These are phyloP conservation scores for Thalassiosira delicatula DNA, from an alignment of 352 stramenopile genomes.

Conservation along the genomic window DNA sequence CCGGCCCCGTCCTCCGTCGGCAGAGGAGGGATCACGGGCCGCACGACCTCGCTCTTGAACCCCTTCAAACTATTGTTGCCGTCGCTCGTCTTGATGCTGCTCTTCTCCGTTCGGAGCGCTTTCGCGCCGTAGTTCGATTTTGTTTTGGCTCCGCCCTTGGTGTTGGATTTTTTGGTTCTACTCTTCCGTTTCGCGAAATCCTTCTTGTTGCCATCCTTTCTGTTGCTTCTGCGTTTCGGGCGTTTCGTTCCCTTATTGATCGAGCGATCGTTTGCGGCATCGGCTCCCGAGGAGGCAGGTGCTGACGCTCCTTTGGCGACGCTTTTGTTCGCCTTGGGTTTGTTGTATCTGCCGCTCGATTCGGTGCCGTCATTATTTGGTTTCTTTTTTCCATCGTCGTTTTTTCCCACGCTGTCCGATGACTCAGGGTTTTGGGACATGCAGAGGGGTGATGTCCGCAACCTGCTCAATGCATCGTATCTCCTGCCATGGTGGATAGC, in stretches of 20 bases:
- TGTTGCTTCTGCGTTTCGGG: conserved; percentile 19
- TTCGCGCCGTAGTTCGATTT: conserved; percentile 12
- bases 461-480: not conserved
- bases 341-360: not conserved
- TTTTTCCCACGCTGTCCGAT: conserved; percentile 5
- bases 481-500: not conserved
- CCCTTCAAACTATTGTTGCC: conserved; percentile 56
- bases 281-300: conserved; percentile 9
- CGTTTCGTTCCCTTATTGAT: not conserved
- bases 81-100: conserved; percentile 41
- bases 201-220: conserved; percentile 9
- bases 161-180: not conserved
- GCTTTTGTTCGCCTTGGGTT: conserved; percentile 29
- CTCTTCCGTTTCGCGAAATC: conserved; percentile 30
- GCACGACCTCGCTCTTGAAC: conserved; percentile 38
- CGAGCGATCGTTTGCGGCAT: conserved; percentile 1
- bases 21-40: not conserved
- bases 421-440: conserved; percentile 45
- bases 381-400: conserved; percentile 45
- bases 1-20: not conserved
- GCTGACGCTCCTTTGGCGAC: conserved; percentile 26
- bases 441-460: conserved; percentile 16
- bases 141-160: conserved; percentile 14
- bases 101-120: conserved; percentile 16
- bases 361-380: conserved; percentile 16